Percentiles rank a stretch among this genome's conserved stretches.
Evolutionary conservation across 2,329 filamentous ascomycete genomes (phyloP).

Genomic region (Aspergillus tanneri): DNA sequence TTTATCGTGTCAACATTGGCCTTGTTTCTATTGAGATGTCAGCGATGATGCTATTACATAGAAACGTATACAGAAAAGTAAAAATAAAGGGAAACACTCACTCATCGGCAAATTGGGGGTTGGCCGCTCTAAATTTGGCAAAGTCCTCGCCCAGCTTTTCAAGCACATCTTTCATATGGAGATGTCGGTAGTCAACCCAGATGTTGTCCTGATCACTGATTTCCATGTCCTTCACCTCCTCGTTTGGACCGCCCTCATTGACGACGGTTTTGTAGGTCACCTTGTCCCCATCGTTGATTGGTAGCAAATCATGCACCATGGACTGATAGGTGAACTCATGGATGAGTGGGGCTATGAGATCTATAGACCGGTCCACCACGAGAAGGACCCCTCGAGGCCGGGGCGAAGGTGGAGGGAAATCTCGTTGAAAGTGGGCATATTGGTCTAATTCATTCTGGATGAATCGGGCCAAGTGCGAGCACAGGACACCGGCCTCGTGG

Average conservation of each 20-base stretch:
- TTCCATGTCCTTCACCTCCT: conserved; percentile 86
- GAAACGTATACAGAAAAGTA: not conserved
- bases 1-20: conserved; percentile 87
- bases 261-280: conserved; percentile 78
- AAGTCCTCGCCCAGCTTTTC: conserved; percentile 92
- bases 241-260: conserved; percentile 68
- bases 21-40: conserved; percentile 50
- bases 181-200: conserved; percentile 91
- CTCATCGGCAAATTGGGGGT: conserved; percentile 85
- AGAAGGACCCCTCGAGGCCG: conserved; percentile 79
- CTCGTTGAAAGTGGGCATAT: conserved; percentile 78
- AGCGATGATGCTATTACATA: not conserved
- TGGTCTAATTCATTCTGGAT: conserved; percentile 88
- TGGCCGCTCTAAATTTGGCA: conserved; percentile 83
- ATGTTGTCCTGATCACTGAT: conserved; percentile 87
- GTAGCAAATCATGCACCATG: conserved; percentile 92
- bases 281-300: conserved; percentile 85
- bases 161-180: conserved; percentile 97
- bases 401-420: conserved; percentile 72
- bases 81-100: conserved; percentile 25
- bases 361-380: conserved; percentile 90
- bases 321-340: conserved; percentile 99
- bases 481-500: conserved; percentile 86
- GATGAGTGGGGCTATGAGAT: conserved; percentile 79
- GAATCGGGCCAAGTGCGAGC: conserved; percentile 82